Conservation (phyloP, 345 rosid genomes). For the Capsella bursapastoris region DNA sequence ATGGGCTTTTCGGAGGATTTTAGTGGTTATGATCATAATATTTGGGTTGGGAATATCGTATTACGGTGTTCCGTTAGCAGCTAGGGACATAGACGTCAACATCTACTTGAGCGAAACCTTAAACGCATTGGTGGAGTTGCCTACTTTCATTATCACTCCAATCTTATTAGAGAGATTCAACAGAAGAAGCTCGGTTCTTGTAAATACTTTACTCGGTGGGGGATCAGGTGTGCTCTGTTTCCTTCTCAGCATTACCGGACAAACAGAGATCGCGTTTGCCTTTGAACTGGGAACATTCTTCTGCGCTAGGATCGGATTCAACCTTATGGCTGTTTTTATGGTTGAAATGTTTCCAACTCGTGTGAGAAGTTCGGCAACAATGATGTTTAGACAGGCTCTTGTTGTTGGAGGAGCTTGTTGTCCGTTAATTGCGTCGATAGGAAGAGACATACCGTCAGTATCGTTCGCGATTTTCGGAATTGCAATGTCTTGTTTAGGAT, state of each 20-base stretch:
- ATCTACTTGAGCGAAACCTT: slow-evolving; percentile 51
- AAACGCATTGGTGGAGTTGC: slow-evolving; percentile 53
- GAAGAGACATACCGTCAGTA: slow-evolving; percentile 32
- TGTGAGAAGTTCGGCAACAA: slow-evolving; percentile 53
- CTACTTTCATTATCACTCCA: slow-evolving; percentile 46
- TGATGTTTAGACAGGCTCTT: slow-evolving; percentile 54
- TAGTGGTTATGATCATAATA: slow-evolving; percentile 43
- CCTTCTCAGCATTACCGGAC: slow-evolving; percentile 5
- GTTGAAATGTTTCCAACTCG: slow-evolving; percentile 60
- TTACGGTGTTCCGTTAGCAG: slow-evolving; percentile 56
- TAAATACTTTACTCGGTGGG: slow-evolving; percentile 47
- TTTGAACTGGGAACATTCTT: slow-evolving; percentile 62
- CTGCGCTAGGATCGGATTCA: slow-evolving; percentile 48
- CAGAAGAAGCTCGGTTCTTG: slow-evolving; percentile 48
- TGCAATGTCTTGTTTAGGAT: slow-evolving; percentile 32
- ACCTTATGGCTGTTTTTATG: slow-evolving; percentile 49
- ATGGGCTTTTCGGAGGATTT: slow-evolving; percentile 34
- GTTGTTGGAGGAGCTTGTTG: slow-evolving; percentile 44
- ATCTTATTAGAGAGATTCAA: slow-evolving; percentile 42
- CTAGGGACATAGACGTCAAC: slow-evolving; percentile 48
- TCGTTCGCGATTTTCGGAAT: slow-evolving; percentile 46
- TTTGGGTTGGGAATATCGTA: slow-evolving; percentile 56
- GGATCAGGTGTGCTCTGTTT: slow-evolving; percentile 46
- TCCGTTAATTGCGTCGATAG: slow-evolving; percentile 49
- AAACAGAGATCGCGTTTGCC: slow-evolving; percentile 35